Evolutionary conservation across 768 basidiomycete genomes (phyloP), one percentile per base, ranked within the genome.

Genomic region (Tulasnella sp.): DNA sequence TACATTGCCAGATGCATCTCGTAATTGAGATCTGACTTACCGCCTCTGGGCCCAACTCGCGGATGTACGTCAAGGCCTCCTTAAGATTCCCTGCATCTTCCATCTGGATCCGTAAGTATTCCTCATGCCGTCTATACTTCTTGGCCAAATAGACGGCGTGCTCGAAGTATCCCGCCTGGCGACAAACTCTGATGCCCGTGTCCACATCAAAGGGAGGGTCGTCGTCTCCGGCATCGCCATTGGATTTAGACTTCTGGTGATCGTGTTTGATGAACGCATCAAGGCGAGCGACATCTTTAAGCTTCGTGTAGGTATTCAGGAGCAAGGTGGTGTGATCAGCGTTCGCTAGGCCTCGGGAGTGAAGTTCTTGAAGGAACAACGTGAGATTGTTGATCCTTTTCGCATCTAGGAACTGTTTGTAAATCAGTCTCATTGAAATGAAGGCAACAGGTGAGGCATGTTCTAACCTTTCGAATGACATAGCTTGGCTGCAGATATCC

Each of bases 121-220:
- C 94, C 65, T 93, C 91, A 64, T 97, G 92, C 21, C 87, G 73
- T 29, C 85, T 82, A 70, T 92, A 98, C 68, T 90, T 89, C 72
- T 83, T 83, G 19, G 96, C 94, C 15, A 99, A 78, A 68, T 93
- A 98, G 1, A 83, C 81, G 0, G 94, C 94, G 67, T 98, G 94
- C 58, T 92, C 85, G 65, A 89, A 96, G 70, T 94, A 98, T 0
- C 92, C 91, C 1, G 92, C 94, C 70, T 98, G 94, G 25, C 96
- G 79, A 66, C 93, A 97, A 27, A 98, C 94, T 2, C 92, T 81
- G 54, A 99, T 97, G 0, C 92, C 96, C 0, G 96, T 99, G 62
- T 94, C 92, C 44, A 99, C 78, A 68, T 98, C 96, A 68, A 98
- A 99, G 0, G 94, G 96, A 2, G 94, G 78, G 67, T 93, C 92